Base-by-base conservation (phyloP, 2,329 filamentous ascomycete genomes). In the Fusarium sacchari region DNA sequence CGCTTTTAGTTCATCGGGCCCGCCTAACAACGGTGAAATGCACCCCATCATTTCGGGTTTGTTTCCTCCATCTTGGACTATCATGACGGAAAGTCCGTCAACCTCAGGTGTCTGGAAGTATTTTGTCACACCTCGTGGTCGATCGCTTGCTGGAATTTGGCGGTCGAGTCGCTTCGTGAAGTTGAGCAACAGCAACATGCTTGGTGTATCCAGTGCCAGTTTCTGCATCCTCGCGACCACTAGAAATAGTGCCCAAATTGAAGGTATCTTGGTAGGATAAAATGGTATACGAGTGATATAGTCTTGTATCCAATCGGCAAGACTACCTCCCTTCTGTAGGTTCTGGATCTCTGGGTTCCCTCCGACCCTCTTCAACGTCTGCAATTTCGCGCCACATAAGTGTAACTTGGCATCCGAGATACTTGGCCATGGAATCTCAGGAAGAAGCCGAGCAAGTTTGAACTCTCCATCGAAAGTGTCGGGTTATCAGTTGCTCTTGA, bases 221-320 rank as follows among this genome's bases (percentile, higher is more conserved):
- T 24, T 56, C 3, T 56, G 58, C 37, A 61, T 56, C 30, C 58
- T 40, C 3, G 50, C 39, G 1, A 56, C 58, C 3, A 61, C 58
- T 7, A 61, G 2, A 7, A 61, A 61, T 0, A 61, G 58, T 3
- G 37, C 49, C 58, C 58, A 61, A 9, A 61, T 26, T 6, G 58
- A 61, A 7, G 58, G 58, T 0, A 61, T 43, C 1, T 43, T 61
- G 1, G 58, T 61, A 10, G 58, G 11, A 32, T 61, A 61, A 17
- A 56, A 56, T 5, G 58, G 49, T 10, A 36, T 36, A 14, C 58
- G 58, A 0, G 1, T 61, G n/a, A 61, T 36, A 8, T 61, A 61
- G 10, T 61, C 30, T 36, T 61, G 58, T 43, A 61, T n/a, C 58
- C 58, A 61, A 11, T 28, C 47, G 22, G 39, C 30, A 7, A 56